A percentile compares a stretch with the other conserved stretches of the same genome.
Conservation (phyloP, 176 grass and related monocot species). For the Oryza punctata region DNA sequence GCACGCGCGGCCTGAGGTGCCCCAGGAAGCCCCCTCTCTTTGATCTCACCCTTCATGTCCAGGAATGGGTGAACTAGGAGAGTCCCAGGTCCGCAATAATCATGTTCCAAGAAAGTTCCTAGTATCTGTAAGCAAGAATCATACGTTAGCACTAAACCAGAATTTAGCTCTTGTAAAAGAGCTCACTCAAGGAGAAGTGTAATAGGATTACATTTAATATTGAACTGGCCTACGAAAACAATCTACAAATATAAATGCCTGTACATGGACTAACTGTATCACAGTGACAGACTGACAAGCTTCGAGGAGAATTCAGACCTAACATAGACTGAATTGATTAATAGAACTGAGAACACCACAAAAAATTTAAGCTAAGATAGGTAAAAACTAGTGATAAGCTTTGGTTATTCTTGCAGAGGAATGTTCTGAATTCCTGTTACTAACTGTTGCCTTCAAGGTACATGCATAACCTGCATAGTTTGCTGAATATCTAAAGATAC, state of each 20-base stretch:
- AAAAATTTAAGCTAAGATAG: neutral
- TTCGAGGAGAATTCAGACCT: neutral
- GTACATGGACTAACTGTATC: neutral
- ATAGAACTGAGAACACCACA: neutral
- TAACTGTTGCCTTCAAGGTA: neutral
- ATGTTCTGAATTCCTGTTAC: neutral
- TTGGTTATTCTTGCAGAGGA: neutral
- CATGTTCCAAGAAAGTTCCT: conserved; percentile 51
- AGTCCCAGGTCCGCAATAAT: conserved; percentile 84
- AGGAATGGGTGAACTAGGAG: conserved; percentile 83
- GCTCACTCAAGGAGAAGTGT: neutral
- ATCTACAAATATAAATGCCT: neutral
- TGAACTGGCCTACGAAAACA: neutral
- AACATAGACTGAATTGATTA: neutral
- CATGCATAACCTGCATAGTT: neutral
- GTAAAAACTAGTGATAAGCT: neutral
- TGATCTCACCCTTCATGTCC: conserved; percentile 76
- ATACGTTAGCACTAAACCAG: neutral
- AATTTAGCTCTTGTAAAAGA: neutral
- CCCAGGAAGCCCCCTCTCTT: conserved; percentile 62
- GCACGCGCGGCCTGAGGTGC: conserved; percentile 73
- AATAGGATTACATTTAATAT: neutral
- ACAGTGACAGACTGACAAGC: neutral
- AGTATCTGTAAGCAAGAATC: conserved; percentile 57
- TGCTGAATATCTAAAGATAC: neutral